Base-by-base conservation (phyloP, 257 asterid species). In the Solanum acaule region DNA sequence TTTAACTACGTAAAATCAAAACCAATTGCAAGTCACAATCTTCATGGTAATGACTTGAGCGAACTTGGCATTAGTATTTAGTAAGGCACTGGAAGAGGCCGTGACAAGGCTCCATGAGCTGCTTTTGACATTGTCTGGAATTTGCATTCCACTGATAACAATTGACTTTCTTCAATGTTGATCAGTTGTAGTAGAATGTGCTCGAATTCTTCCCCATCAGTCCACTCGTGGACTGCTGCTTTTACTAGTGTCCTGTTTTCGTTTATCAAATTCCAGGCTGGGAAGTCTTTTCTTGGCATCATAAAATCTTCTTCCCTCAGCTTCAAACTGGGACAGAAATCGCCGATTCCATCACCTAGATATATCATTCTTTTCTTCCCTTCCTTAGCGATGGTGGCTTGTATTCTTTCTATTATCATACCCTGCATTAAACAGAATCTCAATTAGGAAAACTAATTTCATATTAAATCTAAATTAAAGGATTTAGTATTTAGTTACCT, bases 221-320 rank as follows among this genome's bases (percentile, higher is more conserved):
- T 85, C 98, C 97, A 96, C 77, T 92, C 97, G 40, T 92, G 94
- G 33, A 96, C 70, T 8, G 89, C 92, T 23, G 96, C 93, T 81
- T 89, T 88, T 59, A 96, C 27, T 16, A 89, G 90, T 3, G 6
- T n/a, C 0, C 89, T 91, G 63, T 94, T 94, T 83, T 93, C 34
- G 2, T 91, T 89, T 35, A 96, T 94, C 88, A 95, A 90, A 79
- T 93, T 94, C 98, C 98, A 96, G 3, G 90, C 97, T 0, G 98
- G 98, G 63, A 90, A 96, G 40, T 93, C 81, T 86, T 94, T 94
- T 90, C 98, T 95, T 8, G 98, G 98, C 99, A 96, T 94, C 91
- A 94, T 72, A 75, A 88, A 91, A 56, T 96, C 98, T 38, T 11
- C 90, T 44, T 91, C 94, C 18, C 52, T 90, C 0, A 93, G 92